Evolutionary conservation across 176 grass and related monocot species (phyloP).

Genomic region (Cenchrus fungigraminus): DNA sequence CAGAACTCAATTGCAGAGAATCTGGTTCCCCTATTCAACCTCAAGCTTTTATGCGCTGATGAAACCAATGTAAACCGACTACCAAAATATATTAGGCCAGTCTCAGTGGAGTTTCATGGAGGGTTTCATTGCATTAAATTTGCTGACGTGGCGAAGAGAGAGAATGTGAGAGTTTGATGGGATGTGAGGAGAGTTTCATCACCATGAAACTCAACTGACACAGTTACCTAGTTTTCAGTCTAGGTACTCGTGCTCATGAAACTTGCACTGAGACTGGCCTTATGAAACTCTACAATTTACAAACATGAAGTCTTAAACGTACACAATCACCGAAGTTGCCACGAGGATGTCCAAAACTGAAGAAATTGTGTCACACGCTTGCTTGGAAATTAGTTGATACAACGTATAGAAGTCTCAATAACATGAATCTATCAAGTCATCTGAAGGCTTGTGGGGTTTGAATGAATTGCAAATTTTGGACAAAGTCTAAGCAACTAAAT

Average conservation of each 20-base stretch:
- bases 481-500: conserved; percentile 34
- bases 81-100: conserved; percentile 40
- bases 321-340: conserved; percentile 3
- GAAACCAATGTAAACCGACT: conserved; percentile 46
- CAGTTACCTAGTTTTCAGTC: no score
- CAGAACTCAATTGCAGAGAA: no score
- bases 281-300: conserved; percentile 37
- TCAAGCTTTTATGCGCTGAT: conserved; percentile 42
- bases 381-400: conserved; percentile 11
- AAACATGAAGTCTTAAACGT: conserved; percentile 42
- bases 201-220: no score
- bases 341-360: not conserved
- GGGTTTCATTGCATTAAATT: no score
- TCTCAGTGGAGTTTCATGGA: no score
- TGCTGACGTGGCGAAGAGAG: no score
- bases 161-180: no score
- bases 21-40: conserved; percentile 46
- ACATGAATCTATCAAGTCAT: conserved; percentile 19
- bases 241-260: no score
- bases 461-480: conserved; percentile 46
- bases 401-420: conserved; percentile 18
- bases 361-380: conserved; percentile 33
- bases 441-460: conserved; percentile 42
- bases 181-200: no score
- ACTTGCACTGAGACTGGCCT: no score